Base-by-base conservation (phyloP, 306 rosid genomes). In the Oemleria cerasiformis region DNA sequence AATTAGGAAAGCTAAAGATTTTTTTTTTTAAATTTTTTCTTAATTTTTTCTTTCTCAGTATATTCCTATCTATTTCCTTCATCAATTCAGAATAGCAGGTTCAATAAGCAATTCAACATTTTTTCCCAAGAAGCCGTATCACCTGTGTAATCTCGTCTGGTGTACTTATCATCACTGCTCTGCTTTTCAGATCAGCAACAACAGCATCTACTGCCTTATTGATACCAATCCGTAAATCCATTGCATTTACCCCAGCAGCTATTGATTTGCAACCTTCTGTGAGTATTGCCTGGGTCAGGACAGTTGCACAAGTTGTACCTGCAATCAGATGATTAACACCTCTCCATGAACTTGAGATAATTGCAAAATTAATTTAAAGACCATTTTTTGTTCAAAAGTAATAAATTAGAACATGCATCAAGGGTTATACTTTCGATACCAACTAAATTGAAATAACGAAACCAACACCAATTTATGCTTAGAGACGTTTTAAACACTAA, bases 291-390 rank as follows among this genome's bases (percentile, higher is more conserved):
- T 89, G 97, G 60, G 96, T 87, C 75, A 94, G 76, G 78, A 94
- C 92, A 63, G 97, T 89, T 56, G 98, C 97, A 87, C 97, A 91
- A 44, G 98, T 94, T 65, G 98, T 94, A 80, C 97, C 98, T 94
- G 88, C 58, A 80, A 77, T 41, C 68, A 81, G 49, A 84, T 72
- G 78, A 43, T 51, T 34, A 77, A 63, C 48, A 73, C 12, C 65
- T 39, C 41, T 39, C 69, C 71, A 61, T 55, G 41, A 69, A 55
- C 43, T 17, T 49, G 75, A 61, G 6, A 45, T 14, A 61, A 49
- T 70, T 62, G 14, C 43, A 34, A 42, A 2, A 8, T 39, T 13
- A 42, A 2, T 6, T 39, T 13, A 19, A 54, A 42, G 9, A 3
- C 25, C 12, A 1, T 44, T 20, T 58, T 10, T 25, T 36, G 55